Base-by-base conservation (phyloP, 2,329 filamentous ascomycete species). In the Periconia macrospinosa region DNA sequence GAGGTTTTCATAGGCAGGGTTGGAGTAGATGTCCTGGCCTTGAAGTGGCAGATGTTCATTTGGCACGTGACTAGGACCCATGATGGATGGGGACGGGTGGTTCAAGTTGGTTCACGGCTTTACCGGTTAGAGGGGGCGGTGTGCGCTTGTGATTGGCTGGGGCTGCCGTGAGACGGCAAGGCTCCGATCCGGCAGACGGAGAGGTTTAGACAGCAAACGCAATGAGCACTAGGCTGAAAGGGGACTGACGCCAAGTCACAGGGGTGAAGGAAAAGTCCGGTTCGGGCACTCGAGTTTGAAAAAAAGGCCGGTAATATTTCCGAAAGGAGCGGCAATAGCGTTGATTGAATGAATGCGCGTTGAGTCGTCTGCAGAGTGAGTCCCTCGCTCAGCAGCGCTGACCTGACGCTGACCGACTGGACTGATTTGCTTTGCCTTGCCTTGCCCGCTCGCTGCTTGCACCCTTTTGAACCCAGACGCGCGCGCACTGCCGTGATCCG, bases 61-160 rank as follows among this genome's bases (percentile, higher is more conserved):
- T 17, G 67, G 68, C 70, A 74, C 67, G 70, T 73, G 70, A 73
- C 66, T 69, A 49, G 67, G 60, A 41, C 68, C 70, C 70, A 74
- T 73, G 57, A 52, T 59, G 55, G 50, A 49, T 40, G 5, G 8
- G 8, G n/a, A n/a, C n/a, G n/a, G n/a, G n/a, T n/a, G 23, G 23
- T 27, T 27, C 23, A 27, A 27, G 23, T n/a, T 33, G 30, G 7
- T n/a, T 37, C 33, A 37, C 33, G 33, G 33, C 33, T 37, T 33
- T 37, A 37, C 33, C 33, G 47, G 55, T 54, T 56, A 27, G 23
- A 27, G 23, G 23, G 23, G 23, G 23, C 8, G 23, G 23, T 27
- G 23, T 5, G 23, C 5, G 23, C 23, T 8, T 27, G 23, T 27
- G 23, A 27, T 27, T 27, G 23, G 23, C 23, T 27, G 23, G 8